Conservation (phyloP, 1,284 basidiomycete species). For the Gomphus bonarii region DNA sequence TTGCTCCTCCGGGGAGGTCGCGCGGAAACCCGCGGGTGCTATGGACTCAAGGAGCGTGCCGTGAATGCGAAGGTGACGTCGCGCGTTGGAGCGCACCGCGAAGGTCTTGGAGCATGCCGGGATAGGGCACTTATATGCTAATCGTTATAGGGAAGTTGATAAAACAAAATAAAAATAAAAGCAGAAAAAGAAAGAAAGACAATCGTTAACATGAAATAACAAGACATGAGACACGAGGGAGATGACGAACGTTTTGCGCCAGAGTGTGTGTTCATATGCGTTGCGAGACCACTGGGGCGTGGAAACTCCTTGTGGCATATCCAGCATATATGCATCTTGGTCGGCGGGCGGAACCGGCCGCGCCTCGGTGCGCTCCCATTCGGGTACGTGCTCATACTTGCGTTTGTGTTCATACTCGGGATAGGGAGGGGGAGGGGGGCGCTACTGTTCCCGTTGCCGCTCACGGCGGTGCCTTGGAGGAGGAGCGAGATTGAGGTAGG, state of each 20-base stretch:
- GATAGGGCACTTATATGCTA: constrained; percentile 42
- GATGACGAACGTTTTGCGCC: constrained; percentile 47
- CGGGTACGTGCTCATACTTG: no score
- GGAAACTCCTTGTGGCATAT: constrained; percentile 51
- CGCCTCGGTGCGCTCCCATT: neutral
- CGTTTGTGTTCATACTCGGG: no score
- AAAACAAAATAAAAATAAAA: neutral
- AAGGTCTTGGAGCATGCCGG: constrained; percentile 41
- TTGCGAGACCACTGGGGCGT: constrained; percentile 49
- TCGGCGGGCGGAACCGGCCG: neutral
- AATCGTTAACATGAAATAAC: neutral
- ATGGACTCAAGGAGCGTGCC: constrained; percentile 19
- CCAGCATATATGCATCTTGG: constrained; percentile 33
- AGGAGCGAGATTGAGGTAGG: neutral
- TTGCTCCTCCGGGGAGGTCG: neutral
- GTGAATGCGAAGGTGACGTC: constrained; percentile 46
- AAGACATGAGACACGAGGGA: no score
- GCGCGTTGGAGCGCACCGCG: constrained; percentile 52
- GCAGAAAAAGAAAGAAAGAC: neutral
- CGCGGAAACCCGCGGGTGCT: neutral
- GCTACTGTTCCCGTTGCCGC: no score
- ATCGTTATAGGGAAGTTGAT: neutral
- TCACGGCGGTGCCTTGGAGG: neutral
- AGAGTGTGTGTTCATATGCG: constrained; percentile 60
- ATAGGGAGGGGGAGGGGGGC: no score